phyloP scores from a whole-genome alignment of 208 protist species.

The Crithidia sp. region DNA sequence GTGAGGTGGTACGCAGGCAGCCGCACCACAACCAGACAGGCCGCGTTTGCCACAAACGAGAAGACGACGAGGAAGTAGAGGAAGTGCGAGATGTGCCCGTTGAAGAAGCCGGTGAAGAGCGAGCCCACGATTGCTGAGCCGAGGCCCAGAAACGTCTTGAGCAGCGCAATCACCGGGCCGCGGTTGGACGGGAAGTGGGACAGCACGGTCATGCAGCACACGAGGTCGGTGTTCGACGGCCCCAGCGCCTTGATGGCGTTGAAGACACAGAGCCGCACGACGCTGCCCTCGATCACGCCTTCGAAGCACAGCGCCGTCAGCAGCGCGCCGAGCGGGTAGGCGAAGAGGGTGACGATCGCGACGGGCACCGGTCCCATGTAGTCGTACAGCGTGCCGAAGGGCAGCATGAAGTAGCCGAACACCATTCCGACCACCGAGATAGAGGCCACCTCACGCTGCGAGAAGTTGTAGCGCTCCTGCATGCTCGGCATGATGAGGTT shows the following conservation, averaged over 20 bases:
- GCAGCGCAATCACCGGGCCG: conserved; percentile 51
- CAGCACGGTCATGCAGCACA: conserved; percentile 46
- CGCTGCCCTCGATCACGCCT: conserved; percentile 38
- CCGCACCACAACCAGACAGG: conserved; percentile 45
- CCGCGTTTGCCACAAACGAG: conserved; percentile 22
- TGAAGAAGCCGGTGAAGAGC: conserved; percentile 42
- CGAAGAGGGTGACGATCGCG: conserved; percentile 31
- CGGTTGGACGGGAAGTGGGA: conserved; percentile 53
- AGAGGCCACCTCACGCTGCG: conserved; percentile 53
- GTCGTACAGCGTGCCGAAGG: conserved; percentile 56
- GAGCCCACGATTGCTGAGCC: conserved; percentile 53
- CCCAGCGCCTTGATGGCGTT: conserved; percentile 35
- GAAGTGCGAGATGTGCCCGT: conserved; percentile 26
- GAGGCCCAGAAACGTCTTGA: conserved; percentile 66
- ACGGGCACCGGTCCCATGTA: conserved; percentile 49
- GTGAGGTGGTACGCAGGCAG: conserved; percentile 61
- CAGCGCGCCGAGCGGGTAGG: conserved; percentile 33
- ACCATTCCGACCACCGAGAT: conserved; percentile 53
- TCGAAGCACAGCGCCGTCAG: conserved; percentile 49
- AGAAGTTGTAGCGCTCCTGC: conserved; percentile 50
- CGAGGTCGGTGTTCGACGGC: conserved; percentile 43
- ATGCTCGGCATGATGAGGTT: conserved; percentile 49
- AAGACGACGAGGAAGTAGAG: conserved; percentile 25
- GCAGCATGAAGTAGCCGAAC: conserved; percentile 41
- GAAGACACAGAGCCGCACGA: conserved; percentile 33